Conservation (phyloP, 352 stramenopile species). For the Pythium periplocum region DNA sequence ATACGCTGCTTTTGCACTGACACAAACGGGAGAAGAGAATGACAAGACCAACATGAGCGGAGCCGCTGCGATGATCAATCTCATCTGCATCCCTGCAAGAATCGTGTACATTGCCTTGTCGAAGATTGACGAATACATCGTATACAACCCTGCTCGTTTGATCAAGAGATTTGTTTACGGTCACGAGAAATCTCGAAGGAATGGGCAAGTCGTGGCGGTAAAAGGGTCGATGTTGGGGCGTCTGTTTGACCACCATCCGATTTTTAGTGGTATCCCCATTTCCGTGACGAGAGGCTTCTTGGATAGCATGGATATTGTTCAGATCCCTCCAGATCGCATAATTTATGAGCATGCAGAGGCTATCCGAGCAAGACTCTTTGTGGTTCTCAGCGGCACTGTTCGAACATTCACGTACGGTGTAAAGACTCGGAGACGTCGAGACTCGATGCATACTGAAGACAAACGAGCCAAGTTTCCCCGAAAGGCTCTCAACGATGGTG, state of each 20-base stretch:
- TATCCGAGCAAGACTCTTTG: conserved; percentile 2
- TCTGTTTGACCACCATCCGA: conserved; percentile 1
- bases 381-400: conserved; percentile 15
- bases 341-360: conserved; percentile 16
- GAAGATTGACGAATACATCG: conserved; percentile 24
- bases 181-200: no score
- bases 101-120: conserved; percentile 25
- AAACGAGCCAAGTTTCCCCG: conserved; percentile 18
- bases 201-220: no score
- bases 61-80: conserved; percentile 4
- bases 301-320: conserved; percentile 15
- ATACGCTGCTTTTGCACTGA: conserved; percentile 27
- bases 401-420: conserved; percentile 15
- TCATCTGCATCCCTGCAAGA: conserved; percentile 26
- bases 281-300: conserved; percentile 6
- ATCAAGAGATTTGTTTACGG: conserved; percentile 25
- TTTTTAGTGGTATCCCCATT: conserved; percentile 12
- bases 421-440: conserved; percentile 8
- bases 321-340: conserved; percentile 6
- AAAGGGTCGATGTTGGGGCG: background rate
- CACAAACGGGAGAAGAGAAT: background rate
- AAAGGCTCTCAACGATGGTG: conserved; percentile 3
- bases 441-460: conserved; percentile 12
- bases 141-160: conserved; percentile 36
- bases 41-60: background rate